Evolutionary conservation across 2,329 filamentous ascomycete genomes (phyloP).

Genomic region (Westerdykella ornata): DNA sequence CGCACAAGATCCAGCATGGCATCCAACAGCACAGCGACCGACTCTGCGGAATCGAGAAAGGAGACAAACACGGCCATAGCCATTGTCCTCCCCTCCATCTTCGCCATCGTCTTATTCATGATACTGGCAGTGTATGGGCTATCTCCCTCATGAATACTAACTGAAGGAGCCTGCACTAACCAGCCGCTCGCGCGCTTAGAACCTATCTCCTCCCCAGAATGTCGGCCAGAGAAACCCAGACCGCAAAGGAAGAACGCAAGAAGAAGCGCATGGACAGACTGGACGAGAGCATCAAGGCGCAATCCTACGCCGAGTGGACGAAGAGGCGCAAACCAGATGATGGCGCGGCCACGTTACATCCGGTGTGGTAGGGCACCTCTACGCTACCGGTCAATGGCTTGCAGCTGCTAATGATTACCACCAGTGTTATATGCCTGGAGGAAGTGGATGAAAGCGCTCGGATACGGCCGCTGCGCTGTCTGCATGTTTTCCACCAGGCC

Average conservation of each 20-base stretch:
- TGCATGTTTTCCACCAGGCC: slow-evolving; percentile 33
- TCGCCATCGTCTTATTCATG: slow-evolving; percentile 24
- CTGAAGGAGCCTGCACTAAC: slow-evolving; percentile 2
- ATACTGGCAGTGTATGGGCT: slow-evolving; percentile 23
- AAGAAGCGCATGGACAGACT: slow-evolving; percentile 28
- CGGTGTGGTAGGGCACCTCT: slow-evolving; percentile 10
- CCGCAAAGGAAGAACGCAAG: slow-evolving; percentile 16
- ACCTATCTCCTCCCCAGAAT: slow-evolving; percentile 18
- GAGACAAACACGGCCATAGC: slow-evolving; percentile 21
- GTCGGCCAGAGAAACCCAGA: slow-evolving; percentile 7
- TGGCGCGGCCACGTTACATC: slow-evolving; percentile 11
- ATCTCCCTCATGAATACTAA: not conserved
- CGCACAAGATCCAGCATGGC: not conserved
- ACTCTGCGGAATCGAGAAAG: not conserved
- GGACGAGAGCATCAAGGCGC: slow-evolving; percentile 25
- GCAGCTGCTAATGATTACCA: slow-evolving; percentile 3
- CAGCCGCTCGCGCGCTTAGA: slow-evolving; percentile 7
- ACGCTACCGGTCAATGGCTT: not conserved
- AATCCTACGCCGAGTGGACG: slow-evolving; percentile 32
- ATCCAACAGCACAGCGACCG: not conserved
- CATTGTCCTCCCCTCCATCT: slow-evolving; percentile 27
- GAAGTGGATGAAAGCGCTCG: slow-evolving; percentile 28
- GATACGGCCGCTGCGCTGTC: slow-evolving; percentile 31
- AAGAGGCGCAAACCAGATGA: slow-evolving; percentile 3
- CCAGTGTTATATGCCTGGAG: slow-evolving; percentile 36